Evolutionary conservation across 257 asterid species (phyloP).

Genomic region (Echium plantagineum): DNA sequence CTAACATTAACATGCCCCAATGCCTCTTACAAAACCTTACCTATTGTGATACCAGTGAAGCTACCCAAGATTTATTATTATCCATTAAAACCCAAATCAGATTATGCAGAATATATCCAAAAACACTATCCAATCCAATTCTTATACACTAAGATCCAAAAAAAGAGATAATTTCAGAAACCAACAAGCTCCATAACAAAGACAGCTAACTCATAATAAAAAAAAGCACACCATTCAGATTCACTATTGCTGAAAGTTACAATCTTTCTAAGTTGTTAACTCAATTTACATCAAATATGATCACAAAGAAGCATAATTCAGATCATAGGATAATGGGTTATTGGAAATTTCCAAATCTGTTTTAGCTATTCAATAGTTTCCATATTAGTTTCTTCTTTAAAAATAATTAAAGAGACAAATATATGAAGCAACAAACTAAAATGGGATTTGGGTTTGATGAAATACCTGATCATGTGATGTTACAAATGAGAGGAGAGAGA

Average conservation of each 20-base stretch:
- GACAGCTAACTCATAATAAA: slow-evolving; percentile 12
- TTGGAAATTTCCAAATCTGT: slow-evolving; percentile 25
- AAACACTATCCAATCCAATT: slow-evolving; percentile 15
- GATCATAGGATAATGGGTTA: slow-evolving; percentile 17
- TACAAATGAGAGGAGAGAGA: slow-evolving; percentile 14
- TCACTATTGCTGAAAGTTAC: slow-evolving; percentile 6
- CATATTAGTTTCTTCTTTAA: neutral
- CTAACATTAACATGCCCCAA: neutral
- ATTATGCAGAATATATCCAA: slow-evolving; percentile 15
- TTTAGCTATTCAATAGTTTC: slow-evolving; percentile 7
- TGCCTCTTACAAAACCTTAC: too few species aligned
- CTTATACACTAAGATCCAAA: slow-evolving; percentile 11
- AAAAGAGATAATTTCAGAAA: slow-evolving; percentile 11
- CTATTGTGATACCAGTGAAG: too few species aligned
- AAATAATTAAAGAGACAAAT: neutral
- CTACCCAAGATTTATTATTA: slow-evolving; percentile 4
- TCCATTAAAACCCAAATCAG: slow-evolving; percentile 18
- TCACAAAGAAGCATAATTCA: slow-evolving; percentile 18
- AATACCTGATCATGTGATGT: slow-evolving; percentile 38
- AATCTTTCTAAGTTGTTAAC: slow-evolving; percentile 1
- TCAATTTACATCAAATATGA: neutral
- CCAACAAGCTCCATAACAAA: neutral
- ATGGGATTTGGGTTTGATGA: slow-evolving; percentile 15
- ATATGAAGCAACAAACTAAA: slow-evolving; percentile 10
- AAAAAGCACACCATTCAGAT: slow-evolving; percentile 7